phyloP scores from a whole-genome alignment of 805 yeast species.

The Myxozyma mucilagina region DNA sequence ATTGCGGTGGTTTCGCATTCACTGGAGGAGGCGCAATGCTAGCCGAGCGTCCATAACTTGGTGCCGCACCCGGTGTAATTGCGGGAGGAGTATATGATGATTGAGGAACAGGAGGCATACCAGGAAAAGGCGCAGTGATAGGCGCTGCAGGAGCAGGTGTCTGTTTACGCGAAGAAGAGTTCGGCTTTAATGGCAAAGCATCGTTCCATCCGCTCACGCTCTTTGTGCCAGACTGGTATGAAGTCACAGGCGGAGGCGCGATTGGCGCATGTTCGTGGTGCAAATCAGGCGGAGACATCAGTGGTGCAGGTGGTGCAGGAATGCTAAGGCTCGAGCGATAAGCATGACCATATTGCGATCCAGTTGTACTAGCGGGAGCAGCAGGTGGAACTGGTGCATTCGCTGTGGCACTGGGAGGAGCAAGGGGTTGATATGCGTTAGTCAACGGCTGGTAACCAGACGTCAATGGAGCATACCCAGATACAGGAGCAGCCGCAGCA shows the following conservation, averaged over 20 bases:
- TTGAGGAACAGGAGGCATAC: slow-evolving; percentile 34
- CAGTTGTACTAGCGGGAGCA: not conserved
- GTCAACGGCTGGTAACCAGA: slow-evolving; percentile 13
- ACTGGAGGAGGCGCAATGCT: slow-evolving; percentile 30
- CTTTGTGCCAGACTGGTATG: slow-evolving; percentile 19
- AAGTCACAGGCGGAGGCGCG: slow-evolving; percentile 28
- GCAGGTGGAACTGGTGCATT: not conserved
- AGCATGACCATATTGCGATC: slow-evolving; percentile 20
- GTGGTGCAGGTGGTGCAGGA: slow-evolving; percentile 30
- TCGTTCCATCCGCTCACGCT: slow-evolving; percentile 33
- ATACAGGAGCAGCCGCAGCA: slow-evolving; percentile 9
- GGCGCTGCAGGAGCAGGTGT: slow-evolving; percentile 37
- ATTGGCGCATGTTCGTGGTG: slow-evolving; percentile 20
- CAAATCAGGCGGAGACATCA: slow-evolving; percentile 24
- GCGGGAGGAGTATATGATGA: slow-evolving; percentile 39
- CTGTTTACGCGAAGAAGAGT: slow-evolving; percentile 15
- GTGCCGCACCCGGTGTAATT: slow-evolving; percentile 7
- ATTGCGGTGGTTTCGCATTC: slow-evolving; percentile 29
- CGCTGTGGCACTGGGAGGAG: slow-evolving; percentile 10
- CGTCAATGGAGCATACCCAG: slow-evolving; percentile 10
- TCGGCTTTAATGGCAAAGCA: slow-evolving; percentile 28
- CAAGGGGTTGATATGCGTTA: slow-evolving; percentile 15
- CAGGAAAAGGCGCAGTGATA: slow-evolving; percentile 32
- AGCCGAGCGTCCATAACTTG: slow-evolving; percentile 9
- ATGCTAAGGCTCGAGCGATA: slow-evolving; percentile 24